phyloP scores from a whole-genome alignment of 805 yeast genomes.

The Candida namnaoensis region DNA sequence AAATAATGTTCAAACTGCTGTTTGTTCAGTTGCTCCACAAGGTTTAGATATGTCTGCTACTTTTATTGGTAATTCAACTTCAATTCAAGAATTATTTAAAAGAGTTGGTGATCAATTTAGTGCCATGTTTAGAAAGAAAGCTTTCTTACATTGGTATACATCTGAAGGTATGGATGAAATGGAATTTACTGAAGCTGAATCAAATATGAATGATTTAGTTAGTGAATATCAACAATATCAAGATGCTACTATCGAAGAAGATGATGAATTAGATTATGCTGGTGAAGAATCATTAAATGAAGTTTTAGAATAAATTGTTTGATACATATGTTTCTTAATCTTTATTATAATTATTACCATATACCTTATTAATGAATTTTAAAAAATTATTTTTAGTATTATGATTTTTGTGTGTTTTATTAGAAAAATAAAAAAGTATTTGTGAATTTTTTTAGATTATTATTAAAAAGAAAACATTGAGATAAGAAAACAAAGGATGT shows the following conservation, averaged over 20 bases:
- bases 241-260: slow-evolving; percentile 82
- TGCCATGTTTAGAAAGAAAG: slow-evolving; percentile 97
- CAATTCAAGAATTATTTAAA: slow-evolving; percentile 97
- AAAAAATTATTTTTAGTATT: too few species aligned
- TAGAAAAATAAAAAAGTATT: too few species aligned
- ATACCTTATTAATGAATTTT: too few species aligned
- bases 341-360: too few species aligned
- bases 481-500: too few species aligned
- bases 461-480: too few species aligned
- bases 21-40: slow-evolving; percentile 88
- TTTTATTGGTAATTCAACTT: slow-evolving; percentile 94
- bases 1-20: slow-evolving; percentile 98
- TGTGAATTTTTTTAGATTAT: too few species aligned
- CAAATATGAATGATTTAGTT: slow-evolving; percentile 93
- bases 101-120: slow-evolving; percentile 96
- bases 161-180: slow-evolving; percentile 99
- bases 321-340: neutral
- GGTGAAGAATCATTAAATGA: slow-evolving; percentile 21
- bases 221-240: slow-evolving; percentile 96
- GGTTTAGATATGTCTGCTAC: slow-evolving; percentile 91
- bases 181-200: slow-evolving; percentile 97
- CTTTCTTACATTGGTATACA: slow-evolving; percentile 98
- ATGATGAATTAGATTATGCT: slow-evolving; percentile 31
- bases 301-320: slow-evolving; percentile 16
- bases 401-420: too few species aligned